Base-by-base conservation (phyloP, 75 land plant genomes). In the Sequoiadendron giganteum region DNA sequence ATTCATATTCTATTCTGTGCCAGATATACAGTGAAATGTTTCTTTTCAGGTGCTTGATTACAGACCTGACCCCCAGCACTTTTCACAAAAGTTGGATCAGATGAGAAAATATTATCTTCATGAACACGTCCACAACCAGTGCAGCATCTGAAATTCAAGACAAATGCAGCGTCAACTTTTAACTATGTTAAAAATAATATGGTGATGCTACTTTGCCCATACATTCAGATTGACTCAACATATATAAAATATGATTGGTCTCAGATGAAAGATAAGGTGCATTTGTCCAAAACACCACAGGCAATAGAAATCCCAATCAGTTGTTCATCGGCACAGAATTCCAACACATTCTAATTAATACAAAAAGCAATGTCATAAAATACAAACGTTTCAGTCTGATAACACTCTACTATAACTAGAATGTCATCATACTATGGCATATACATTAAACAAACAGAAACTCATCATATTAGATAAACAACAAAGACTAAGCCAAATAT, bases 101-200 rank as follows among this genome's bases (percentile, higher is more conserved):
- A 68, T 0, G 93, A 90, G 79, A 86, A 96, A 16, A 90, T 86
- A 85, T 92, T 90, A 55, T 94, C 88, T 49, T 90, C 93, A 34
- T 94, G 55, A 30, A 96, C 94, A 86, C 90, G 91, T 55, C 98
- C 98, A 86, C 98, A 96, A 36, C 86, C 88, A 61, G 92, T 88
- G 86, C 97, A 95, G 70, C 95, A 95, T 85, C 92, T 89, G 91
- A 77, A 48, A 43, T n/a, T 75, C 87, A 88, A n/a, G 42, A 45
- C 70, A 88, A 75, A 85, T 58, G 40, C 73, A 76, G 13, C 30
- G 40, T 18, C 25, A 42, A 40, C 13, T 68, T 38, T 80, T 61
- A 86, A 18, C 5, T 40, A 54, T 52, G 47, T 39, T 87, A 72
- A 52, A 34, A 55, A 10, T 72, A n/a, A 80, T 19, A 87, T 48